Percentiles rank a stretch among this genome's conserved stretches.
These are phyloP conservation scores for Solanum peruvianum DNA, from an alignment of 257 asterid genomes.

Conservation along the genomic window DNA sequence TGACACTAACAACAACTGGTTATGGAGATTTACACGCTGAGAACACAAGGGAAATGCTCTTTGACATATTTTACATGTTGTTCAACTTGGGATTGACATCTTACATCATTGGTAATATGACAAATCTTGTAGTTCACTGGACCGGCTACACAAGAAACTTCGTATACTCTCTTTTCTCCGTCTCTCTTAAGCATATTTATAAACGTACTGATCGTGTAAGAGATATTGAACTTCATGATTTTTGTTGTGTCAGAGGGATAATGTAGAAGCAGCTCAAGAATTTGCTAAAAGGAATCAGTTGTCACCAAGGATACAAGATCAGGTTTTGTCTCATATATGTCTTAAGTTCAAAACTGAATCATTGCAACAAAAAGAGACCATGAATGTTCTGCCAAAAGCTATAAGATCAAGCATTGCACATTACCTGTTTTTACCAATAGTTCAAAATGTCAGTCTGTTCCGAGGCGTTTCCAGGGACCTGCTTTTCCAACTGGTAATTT, in stretches of 20 bases:
- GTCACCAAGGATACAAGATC: constrained; percentile 51
- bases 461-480: constrained; percentile 63
- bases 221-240: neutral
- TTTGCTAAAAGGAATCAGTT: constrained; percentile 63
- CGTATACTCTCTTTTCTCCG: constrained; percentile 12
- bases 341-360: constrained; percentile 84
- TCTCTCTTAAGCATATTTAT: neutral
- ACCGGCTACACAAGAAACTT: constrained; percentile 41
- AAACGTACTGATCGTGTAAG: neutral
- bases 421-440: constrained; percentile 50
- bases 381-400: constrained; percentile 66
- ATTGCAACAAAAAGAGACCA: constrained; percentile 61
- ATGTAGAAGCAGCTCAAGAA: constrained; percentile 60
- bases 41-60: constrained; percentile 49
- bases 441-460: constrained; percentile 52
- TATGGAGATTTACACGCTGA: constrained; percentile 60
- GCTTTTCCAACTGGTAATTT: constrained; percentile 68
- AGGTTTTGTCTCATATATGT: constrained; percentile 61
- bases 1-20: constrained; percentile 50
- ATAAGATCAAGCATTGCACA: constrained; percentile 67
- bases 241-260: constrained; percentile 47
- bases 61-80: constrained; percentile 42
- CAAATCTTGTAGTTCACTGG: constrained; percentile 50
- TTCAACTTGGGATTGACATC: constrained; percentile 57
- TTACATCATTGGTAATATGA: constrained; percentile 59